Evolutionary conservation across 345 rosid genomes (phyloP), one percentile per base, ranked within the genome.

Genomic region (Mercurialis annua): DNA sequence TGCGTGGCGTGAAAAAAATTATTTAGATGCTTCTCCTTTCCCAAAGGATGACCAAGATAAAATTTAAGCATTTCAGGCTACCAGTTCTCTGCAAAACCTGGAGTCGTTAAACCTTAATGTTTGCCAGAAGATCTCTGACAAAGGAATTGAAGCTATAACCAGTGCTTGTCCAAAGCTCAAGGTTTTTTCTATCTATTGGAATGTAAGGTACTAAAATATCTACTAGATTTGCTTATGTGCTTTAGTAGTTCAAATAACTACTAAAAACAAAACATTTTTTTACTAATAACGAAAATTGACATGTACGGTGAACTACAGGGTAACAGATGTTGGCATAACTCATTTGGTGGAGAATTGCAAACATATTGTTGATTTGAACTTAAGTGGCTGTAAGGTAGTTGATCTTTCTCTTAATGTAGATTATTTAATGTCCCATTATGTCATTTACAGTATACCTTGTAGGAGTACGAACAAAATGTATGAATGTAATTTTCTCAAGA

Each of bases 41-140:
- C 20, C 18, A 27, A 24, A 59, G 61, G 14, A 8, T 56, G 47
- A 29, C 40, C 40, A 8, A 47, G n/a, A 47, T 59, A 10, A 31
- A 51, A 67, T 38, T 47, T 72, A 46, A 66, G 31, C 63, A 43
- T 70, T 75, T 68, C 88, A 93, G 97, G 81, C 61, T 69, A 64
- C 18, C 8, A 78, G 73, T 53, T 80, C 87, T 59, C 90, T 93
- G 68, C 74, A 69, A 71, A 68, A 79, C 62, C 76, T 93, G 76
- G 92, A 93, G 73, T 80, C 78, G 59, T 81, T 93, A 72, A 93
- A 93, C 73, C 80, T 93, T 71, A 93, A 93, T 70, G 96, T 86
- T 42, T 93, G 98, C 83, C 98, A 90, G 77, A 93, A 93, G 88
- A 86, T 90, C 60, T 85, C 96, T 5, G 98, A 93, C 84, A 81